Conservation (phyloP, 106 monocot genomes). For the Dendrobium chrysotoxum region DNA sequence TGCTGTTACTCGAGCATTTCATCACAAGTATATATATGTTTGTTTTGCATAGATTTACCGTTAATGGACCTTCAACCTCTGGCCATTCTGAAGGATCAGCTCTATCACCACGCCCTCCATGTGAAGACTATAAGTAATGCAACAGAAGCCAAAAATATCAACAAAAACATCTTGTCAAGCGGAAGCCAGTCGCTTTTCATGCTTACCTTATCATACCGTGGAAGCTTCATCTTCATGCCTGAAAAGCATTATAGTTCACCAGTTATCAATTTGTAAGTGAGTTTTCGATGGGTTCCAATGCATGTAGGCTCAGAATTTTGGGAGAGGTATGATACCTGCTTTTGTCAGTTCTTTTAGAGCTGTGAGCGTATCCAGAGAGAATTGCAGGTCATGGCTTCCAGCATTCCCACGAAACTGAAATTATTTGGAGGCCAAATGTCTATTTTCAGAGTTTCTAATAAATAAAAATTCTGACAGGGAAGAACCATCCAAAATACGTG, state of each 20-base stretch:
- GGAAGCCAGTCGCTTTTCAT: neutral
- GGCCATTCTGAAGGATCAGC: constrained; percentile 89
- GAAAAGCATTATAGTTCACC: constrained; percentile 6
- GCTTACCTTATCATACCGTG: constrained; percentile 93
- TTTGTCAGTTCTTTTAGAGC: constrained; percentile 58
- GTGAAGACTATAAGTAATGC: constrained; percentile 63
- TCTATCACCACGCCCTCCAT: constrained; percentile 88
- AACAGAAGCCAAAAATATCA: neutral
- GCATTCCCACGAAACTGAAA: constrained; percentile 96
- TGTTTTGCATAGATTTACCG: constrained; percentile 24
- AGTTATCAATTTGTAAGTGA: constrained; percentile 1
- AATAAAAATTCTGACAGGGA: neutral
- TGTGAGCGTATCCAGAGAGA: constrained; percentile 71
- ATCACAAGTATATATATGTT: no score
- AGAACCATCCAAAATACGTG: neutral
- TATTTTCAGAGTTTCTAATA: neutral
- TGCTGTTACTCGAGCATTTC: neutral
- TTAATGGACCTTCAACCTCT: constrained; percentile 79
- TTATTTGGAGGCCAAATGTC: constrained; percentile 2
- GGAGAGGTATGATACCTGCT: constrained; percentile 37
- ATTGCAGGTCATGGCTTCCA: constrained; percentile 88
- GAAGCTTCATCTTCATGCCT: constrained; percentile 87
- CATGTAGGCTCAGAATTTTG: neutral
- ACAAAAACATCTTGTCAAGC: constrained; percentile 4
- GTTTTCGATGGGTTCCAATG: neutral